A percentile compares a stretch with the other conserved stretches of the same genome.
Evolutionary conservation across 2,329 filamentous ascomycete genomes (phyloP).

Genomic region (Diplodia seriata): DNA sequence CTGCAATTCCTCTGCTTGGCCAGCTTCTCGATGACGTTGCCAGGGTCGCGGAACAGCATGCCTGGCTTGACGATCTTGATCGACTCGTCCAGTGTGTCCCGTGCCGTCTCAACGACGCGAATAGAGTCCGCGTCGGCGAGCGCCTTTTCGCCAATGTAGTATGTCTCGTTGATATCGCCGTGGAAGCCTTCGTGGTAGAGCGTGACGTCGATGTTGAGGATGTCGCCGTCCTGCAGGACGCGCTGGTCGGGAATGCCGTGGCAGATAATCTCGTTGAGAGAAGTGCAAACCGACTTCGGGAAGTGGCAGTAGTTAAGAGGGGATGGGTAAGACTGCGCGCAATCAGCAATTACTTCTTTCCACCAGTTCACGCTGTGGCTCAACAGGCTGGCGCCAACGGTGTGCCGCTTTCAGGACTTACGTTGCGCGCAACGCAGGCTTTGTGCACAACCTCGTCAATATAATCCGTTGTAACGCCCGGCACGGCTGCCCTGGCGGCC

Average conservation of each 20-base stretch:
- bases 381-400: background rate
- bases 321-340: conserved; percentile 84
- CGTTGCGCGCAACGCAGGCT: conserved; percentile 89
- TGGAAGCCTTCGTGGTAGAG: conserved; percentile 95
- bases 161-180: conserved; percentile 96
- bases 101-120: conserved; percentile 85
- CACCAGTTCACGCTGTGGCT: background rate
- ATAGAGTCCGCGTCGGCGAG: conserved; percentile 84
- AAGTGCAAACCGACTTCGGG: conserved; percentile 97
- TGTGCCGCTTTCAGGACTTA: conserved; percentile 55
- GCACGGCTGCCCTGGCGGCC: conserved; percentile 79
- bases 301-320: conserved; percentile 95
- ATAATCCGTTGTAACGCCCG: conserved; percentile 95
- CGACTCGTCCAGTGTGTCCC: conserved; percentile 87
- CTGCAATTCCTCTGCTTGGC: conserved; percentile 86
- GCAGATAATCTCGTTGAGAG: conserved; percentile 95
- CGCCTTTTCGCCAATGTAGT: conserved; percentile 93
- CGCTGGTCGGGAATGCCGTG: conserved; percentile 97
- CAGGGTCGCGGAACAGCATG: conserved; percentile 89
- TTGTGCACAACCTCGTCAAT: conserved; percentile 96
- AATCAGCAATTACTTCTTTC: conserved; percentile 36
- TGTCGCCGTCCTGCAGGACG: conserved; percentile 87
- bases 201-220: conserved; percentile 95
- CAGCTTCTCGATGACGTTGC: conserved; percentile 93
- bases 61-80: conserved; percentile 94